Evolutionary conservation across 1,139 yeast species (phyloP), one percentile per base, ranked within the genome.

Genomic region (Taphrina pruni): DNA sequence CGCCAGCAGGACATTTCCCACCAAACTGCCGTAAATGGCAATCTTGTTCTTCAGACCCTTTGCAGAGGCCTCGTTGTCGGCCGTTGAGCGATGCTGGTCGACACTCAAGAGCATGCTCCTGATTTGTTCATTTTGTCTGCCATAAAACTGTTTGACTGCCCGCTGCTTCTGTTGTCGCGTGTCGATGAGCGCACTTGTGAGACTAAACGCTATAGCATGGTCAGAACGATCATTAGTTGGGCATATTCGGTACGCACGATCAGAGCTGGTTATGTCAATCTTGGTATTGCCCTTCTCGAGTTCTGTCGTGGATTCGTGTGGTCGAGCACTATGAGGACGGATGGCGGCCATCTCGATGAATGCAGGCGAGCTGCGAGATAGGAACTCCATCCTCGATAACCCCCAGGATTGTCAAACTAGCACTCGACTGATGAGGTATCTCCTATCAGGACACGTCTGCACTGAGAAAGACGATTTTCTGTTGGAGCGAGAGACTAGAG

Each of bases 11-110:
- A 72, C 26, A 55, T 72, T 72, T 38, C 72, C 72, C 21, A 56
- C 70, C 43, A 72, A 66, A 55, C 71, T 65, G 14, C 73, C 73
- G 41, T 65, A 61, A 43, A 72, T 70, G 6, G 72, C 73, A 17
- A 71, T 66, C 68, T 48, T 39, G 46, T 46, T 56, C 57, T 43
- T 36, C 12, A 71, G 43, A 20, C 60, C 60, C 14, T 66, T 64
- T 11, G 64, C 67, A 26, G 46, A 57, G 17, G 62, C 60, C 8
- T 43, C 60, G 12, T 70, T 69, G 26, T 54, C 64, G 17, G 73
- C 73, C 6, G 60, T 70, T 12, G 64, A 55, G 26, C 66, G 65
- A 55, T 72, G 73, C 21, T 71, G 72, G 20, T 71, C 73, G 4
- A 71, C 72, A 4, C 72, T 71, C 51, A 69, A 65, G 36, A 72